These are phyloP conservation scores for Rhynchosporium agropyri DNA, from an alignment of 2,329 filamentous ascomycete species.

Conservation along the genomic window DNA sequence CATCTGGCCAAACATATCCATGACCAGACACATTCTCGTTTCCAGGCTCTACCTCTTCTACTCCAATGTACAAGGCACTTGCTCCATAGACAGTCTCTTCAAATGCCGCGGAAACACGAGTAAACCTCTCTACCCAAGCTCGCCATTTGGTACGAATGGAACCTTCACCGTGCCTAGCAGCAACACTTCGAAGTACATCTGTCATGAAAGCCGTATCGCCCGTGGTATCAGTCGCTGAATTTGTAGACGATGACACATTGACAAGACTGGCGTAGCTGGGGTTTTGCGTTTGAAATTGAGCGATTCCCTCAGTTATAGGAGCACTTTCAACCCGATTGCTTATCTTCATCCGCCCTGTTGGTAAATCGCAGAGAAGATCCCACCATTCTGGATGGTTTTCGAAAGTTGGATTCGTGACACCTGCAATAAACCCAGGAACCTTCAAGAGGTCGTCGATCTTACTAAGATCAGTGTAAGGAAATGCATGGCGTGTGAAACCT, in stretches of 20 bases:
- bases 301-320: constrained; percentile 78
- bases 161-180: constrained; percentile 83
- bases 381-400: constrained; percentile 96
- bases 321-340: constrained; percentile 83
- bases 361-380: constrained; percentile 93
- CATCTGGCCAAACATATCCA: constrained; percentile 93
- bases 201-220: constrained; percentile 90
- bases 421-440: constrained; percentile 95
- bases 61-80: constrained; percentile 83
- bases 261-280: constrained; percentile 56
- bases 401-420: constrained; percentile 96
- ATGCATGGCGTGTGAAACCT: constrained; percentile 93
- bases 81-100: constrained; percentile 95
- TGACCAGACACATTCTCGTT: constrained; percentile 71
- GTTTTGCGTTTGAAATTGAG: constrained; percentile 85
- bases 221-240: constrained; percentile 56
- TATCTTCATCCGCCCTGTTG: constrained; percentile 91
- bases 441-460: constrained; percentile 97
- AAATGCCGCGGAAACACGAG: constrained; percentile 87
- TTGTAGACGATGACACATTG: constrained; percentile 43
- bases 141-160: constrained; percentile 92
- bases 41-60: constrained; percentile 66
- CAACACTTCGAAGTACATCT: constrained; percentile 80
- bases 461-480: constrained; percentile 96
- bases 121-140: constrained; percentile 93